These are phyloP conservation scores for Linnemannia exigua DNA, from an alignment of 192 early-diverging fungal genomes.

Conservation along the genomic window DNA sequence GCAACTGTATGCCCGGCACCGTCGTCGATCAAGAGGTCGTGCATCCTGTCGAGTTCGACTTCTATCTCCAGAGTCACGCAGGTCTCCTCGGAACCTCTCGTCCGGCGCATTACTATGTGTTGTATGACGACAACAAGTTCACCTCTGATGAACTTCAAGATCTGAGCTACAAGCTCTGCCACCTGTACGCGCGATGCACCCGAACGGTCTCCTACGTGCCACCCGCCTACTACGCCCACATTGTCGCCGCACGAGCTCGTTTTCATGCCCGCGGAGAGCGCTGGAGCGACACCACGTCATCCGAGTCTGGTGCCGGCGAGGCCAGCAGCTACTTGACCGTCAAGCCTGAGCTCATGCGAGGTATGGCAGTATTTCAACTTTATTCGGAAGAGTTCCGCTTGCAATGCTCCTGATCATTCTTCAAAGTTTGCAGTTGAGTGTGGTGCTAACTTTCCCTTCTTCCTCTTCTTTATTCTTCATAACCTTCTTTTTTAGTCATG, in stretches of 20 bases:
- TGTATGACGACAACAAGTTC: constrained; percentile 90
- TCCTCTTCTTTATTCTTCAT: neutral
- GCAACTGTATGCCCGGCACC: constrained; percentile 89
- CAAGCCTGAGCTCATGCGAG: constrained; percentile 56
- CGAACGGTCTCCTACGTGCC: constrained; percentile 89
- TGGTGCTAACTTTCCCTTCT: neutral
- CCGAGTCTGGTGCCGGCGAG: constrained; percentile 19
- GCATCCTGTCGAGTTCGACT: constrained; percentile 89
- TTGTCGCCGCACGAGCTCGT: constrained; percentile 88
- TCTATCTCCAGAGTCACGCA: constrained; percentile 91
- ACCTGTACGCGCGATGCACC: constrained; percentile 90
- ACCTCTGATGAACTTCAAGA: constrained; percentile 84
- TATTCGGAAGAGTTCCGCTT: neutral
- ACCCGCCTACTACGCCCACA: constrained; percentile 94
- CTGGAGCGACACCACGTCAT: constrained; percentile 57
- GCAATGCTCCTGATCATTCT: neutral
- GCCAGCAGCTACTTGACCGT: constrained; percentile 46
- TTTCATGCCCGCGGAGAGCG: constrained; percentile 81
- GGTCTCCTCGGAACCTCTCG: constrained; percentile 95
- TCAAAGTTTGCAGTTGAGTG: neutral
- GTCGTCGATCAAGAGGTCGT: constrained; percentile 80
- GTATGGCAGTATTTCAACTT: neutral
- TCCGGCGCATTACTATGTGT: constrained; percentile 92
- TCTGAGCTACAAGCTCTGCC: constrained; percentile 92
- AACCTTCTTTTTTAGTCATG: neutral